Percentiles rank a stretch among this genome's conserved stretches.
Evolutionary conservation across 129 eudicot genomes (phyloP).

Genomic region (Oenanthe sinensis): DNA sequence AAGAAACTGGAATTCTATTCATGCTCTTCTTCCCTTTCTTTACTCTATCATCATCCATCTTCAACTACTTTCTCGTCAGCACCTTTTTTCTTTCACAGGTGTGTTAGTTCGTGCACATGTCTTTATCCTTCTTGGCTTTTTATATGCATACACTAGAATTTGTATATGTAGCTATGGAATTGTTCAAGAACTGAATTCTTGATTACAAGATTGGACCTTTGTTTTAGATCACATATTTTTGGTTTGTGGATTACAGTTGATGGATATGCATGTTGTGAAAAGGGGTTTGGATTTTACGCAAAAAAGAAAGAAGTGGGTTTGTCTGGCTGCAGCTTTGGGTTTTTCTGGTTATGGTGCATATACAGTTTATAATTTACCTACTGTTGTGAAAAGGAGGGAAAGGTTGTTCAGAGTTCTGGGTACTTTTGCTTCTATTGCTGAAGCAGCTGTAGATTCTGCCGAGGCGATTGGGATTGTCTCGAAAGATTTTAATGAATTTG

Average conservation of each 20-base stretch:
- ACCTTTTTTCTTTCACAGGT: neutral
- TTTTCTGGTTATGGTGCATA: constrained; percentile 52
- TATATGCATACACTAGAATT: neutral
- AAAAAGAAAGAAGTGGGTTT: constrained; percentile 40
- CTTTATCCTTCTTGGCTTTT: neutral
- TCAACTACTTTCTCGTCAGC: constrained; percentile 16
- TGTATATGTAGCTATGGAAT: neutral
- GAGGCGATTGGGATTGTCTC: constrained; percentile 61
- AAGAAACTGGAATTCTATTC: neutral
- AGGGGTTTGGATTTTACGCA: constrained; percentile 32
- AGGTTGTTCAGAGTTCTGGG: constrained; percentile 34
- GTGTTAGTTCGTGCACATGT: constrained; percentile 5
- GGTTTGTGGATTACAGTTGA: neutral
- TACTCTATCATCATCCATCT: constrained; percentile 2
- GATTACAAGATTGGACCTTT: neutral
- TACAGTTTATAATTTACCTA: constrained; percentile 43
- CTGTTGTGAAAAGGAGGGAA: constrained; percentile 42
- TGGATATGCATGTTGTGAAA: constrained; percentile 43
- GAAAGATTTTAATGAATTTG: constrained; percentile 57
- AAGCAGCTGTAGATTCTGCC: constrained; percentile 63
- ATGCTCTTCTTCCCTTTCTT: neutral
- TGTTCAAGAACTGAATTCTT: neutral
- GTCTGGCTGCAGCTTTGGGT: constrained; percentile 45
- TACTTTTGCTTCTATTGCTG: constrained; percentile 49
- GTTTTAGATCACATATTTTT: neutral